Base-by-base conservation (phyloP, 2,329 filamentous ascomycete genomes). In the Penicillium vulpinum region DNA sequence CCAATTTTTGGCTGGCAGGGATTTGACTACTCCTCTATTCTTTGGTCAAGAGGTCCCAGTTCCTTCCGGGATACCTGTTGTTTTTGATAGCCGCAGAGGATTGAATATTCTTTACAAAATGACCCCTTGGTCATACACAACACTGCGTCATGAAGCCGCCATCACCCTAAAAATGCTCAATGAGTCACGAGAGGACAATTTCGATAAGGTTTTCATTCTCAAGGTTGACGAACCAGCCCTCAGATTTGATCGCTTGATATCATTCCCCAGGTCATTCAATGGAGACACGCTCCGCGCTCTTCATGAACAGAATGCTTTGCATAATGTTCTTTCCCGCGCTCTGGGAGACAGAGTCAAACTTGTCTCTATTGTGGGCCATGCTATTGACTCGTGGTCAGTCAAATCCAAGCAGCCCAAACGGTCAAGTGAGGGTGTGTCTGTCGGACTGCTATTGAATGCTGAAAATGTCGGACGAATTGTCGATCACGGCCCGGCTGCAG, bases 71-170 rank as follows among this genome's bases (percentile, higher is more conserved):
- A 66, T 81, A 78, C 92, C 94, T 1, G 81, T 92, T 29, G 78
- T 97, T 47, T 96, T 90, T 69, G 93, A 97, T 70, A 85, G 86
- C 0, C 79, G 80, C 24, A 83, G 89, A 60, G 84, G 86, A 29
- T 78, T 95, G 54, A 99, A 99, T 65, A 69, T 97, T 21, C 78
- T 96, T 6, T 97, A 88, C 78, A 97, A 96, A 74, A 96, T 97
- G 89, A 89, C 86, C 0, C 76, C 85, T 15, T 96, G 89, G 88
- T 94, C 92, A 9, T 95, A 92, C 63, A 78, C 78, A 24, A 74
- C 88, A 50, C 80, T 99, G 41, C 86, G 86, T 45, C 83, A 87
- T 51, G 88, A 96, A 70, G 91, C 93, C 39, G 85, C 81, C 60
- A 81, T 85, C 41, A 93, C 92, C 0, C 78, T 94, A 26, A 82